These are phyloP conservation scores for Hortaea sp. DNA, from an alignment of 2,329 filamentous ascomycete genomes.

Conservation along the genomic window DNA sequence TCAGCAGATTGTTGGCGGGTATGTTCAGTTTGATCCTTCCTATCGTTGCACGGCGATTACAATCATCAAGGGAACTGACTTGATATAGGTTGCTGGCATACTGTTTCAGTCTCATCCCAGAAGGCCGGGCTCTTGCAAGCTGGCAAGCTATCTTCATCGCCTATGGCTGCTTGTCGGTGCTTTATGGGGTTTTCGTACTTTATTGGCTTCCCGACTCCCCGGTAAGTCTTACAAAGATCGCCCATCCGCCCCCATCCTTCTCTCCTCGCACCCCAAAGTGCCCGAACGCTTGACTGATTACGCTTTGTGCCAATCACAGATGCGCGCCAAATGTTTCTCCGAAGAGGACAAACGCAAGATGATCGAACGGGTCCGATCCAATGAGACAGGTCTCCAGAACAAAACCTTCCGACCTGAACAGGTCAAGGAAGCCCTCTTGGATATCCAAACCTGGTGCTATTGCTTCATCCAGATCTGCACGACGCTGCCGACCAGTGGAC, in stretches of 20 bases:
- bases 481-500: constrained; percentile 61
- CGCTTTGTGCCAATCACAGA: constrained; percentile 56
- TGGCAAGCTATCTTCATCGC: constrained; percentile 62
- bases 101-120: neutral
- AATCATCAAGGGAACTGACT: no score
- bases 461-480: constrained; percentile 55
- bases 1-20: constrained; percentile 61
- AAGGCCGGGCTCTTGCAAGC: constrained; percentile 20
- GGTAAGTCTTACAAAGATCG: no score
- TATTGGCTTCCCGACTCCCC: constrained; percentile 29
- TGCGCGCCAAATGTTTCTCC: constrained; percentile 59
- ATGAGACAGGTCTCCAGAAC: constrained; percentile 39
- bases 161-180: constrained; percentile 53
- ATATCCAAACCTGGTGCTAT: constrained; percentile 36
- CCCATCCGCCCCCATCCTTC: no score
- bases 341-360: constrained; percentile 50
- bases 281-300: no score
- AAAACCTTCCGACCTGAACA: constrained; percentile 40
- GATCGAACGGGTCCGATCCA: constrained; percentile 36
- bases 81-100: constrained; percentile 24
- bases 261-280: no score
- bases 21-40: no score
- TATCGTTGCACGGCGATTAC: no score
- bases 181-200: constrained; percentile 56
- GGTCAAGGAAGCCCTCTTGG: constrained; percentile 34